phyloP scores from a whole-genome alignment of 1,284 basidiomycete species.

The Apiotrichum akiyoshidainum region DNA sequence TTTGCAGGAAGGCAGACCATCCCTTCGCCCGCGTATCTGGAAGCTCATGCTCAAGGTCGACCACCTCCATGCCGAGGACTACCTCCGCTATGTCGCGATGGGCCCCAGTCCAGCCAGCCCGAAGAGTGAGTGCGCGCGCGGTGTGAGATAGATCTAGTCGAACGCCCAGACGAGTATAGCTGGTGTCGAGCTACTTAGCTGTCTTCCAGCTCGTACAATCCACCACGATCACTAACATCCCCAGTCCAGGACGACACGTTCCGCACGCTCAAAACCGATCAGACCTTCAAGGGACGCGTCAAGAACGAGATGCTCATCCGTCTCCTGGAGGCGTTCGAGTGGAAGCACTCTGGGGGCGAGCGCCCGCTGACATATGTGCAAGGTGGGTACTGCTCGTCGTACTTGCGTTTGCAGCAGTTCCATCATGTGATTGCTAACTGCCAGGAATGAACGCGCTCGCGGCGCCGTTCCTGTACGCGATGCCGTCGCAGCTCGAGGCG shows the following conservation, averaged over 20 bases:
- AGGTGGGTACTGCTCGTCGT: constrained; percentile 45
- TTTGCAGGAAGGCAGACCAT: constrained; percentile 29
- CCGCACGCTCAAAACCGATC: constrained; percentile 90
- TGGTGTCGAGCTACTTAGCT: no score
- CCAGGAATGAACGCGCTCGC: constrained; percentile 92
- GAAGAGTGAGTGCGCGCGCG: constrained; percentile 64
- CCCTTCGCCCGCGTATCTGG: constrained; percentile 63
- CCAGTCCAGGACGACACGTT: constrained; percentile 56
- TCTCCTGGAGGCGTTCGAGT: constrained; percentile 92
- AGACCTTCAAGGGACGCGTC: constrained; percentile 89
- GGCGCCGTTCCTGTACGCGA: constrained; percentile 92
- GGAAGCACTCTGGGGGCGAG: constrained; percentile 58
- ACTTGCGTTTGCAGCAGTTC: neutral
- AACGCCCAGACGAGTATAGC: no score
- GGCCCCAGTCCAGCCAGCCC: constrained; percentile 83
- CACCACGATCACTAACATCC: constrained; percentile 8
- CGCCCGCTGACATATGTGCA: constrained; percentile 90
- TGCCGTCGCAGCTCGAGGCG: constrained; percentile 93
- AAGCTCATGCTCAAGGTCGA: constrained; percentile 82
- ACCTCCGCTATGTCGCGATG: constrained; percentile 73
- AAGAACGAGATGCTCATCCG: constrained; percentile 95
- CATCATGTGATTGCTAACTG: no score
- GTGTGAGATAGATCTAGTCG: neutral
- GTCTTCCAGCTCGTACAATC: no score
- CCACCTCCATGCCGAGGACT: constrained; percentile 69